Conservation (phyloP, 305 asterid species). For the Caryopteris hybrid region DNA sequence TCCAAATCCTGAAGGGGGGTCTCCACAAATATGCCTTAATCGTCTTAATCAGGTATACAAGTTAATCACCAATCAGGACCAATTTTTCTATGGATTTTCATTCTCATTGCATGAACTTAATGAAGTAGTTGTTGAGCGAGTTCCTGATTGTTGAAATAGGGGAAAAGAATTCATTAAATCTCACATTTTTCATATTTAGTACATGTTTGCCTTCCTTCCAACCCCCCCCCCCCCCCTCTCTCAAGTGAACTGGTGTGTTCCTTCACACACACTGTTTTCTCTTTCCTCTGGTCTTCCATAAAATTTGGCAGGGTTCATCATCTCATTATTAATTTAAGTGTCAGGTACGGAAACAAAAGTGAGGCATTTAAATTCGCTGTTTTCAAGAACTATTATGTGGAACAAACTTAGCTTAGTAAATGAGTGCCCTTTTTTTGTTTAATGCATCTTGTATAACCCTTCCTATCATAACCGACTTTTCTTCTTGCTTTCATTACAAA, state of each 20-base stretch:
- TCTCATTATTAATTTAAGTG: neutral
- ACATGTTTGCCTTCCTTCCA: neutral
- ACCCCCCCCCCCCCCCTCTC: neutral
- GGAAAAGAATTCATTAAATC: neutral
- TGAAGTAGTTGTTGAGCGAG: neutral
- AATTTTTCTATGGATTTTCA: neutral
- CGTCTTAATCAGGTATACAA: conserved; percentile 79
- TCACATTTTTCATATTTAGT: too few relatives aligned
- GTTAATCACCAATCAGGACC: neutral
- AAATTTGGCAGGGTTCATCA: neutral
- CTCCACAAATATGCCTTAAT: conserved; percentile 66
- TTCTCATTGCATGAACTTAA: neutral
- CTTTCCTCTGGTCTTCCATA: neutral
- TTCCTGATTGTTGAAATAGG: neutral
- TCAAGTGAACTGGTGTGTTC: neutral
- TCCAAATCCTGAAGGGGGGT: conserved; percentile 64
- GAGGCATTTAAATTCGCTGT: neutral
- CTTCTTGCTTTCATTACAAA: neutral
- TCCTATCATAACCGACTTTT: neutral
- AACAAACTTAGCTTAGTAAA: neutral
- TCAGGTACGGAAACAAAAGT: neutral
- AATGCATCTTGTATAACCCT: neutral
- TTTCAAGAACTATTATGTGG: neutral
- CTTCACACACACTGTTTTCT: neutral
- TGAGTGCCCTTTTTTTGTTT: neutral